Conservation (phyloP, 768 basidiomycete genomes). For the Mycena epipterygia region DNA sequence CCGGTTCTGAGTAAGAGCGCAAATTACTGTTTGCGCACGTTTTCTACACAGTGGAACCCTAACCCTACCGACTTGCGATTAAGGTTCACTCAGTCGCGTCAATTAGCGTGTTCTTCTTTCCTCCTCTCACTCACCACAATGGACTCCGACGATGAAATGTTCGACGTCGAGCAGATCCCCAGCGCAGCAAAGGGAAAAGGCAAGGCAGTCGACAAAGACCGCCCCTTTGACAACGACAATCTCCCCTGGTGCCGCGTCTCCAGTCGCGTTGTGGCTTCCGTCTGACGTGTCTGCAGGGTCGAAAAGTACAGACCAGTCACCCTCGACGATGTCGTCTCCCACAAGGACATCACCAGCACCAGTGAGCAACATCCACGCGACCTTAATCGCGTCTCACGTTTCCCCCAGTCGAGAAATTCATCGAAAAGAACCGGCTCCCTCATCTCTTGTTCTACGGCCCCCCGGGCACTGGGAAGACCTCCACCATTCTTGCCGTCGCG, state of each 20-base stretch:
- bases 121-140: constrained; percentile 53
- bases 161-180: constrained; percentile 59
- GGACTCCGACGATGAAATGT: constrained; percentile 73
- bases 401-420: constrained; percentile 91
- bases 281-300: constrained; percentile 72
- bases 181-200: constrained; percentile 76
- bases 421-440: constrained; percentile 93
- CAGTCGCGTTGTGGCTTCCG: constrained; percentile 10
- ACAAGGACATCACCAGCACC: constrained; percentile 94
- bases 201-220: constrained; percentile 64
- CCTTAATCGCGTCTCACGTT: constrained; percentile 27
- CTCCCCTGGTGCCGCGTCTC: constrained; percentile 81
- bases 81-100: constrained; percentile 21
- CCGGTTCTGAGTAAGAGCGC: constrained; percentile 50
- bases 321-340: constrained; percentile 95
- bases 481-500: constrained; percentile 96
- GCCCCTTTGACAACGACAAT: constrained; percentile 68
- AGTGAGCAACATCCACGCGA: constrained; percentile 66
- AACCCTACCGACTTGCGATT: neutral
- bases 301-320: constrained; percentile 97
- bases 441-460: constrained; percentile 98
- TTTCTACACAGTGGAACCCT: constrained; percentile 50
- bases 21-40: constrained; percentile 58
- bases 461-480: constrained; percentile 98
- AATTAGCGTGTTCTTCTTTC: constrained; percentile 20